Evolutionary conservation across 768 basidiomycete genomes (phyloP), one percentile per base, ranked within the genome.

Genomic region (Lactarius sp.): DNA sequence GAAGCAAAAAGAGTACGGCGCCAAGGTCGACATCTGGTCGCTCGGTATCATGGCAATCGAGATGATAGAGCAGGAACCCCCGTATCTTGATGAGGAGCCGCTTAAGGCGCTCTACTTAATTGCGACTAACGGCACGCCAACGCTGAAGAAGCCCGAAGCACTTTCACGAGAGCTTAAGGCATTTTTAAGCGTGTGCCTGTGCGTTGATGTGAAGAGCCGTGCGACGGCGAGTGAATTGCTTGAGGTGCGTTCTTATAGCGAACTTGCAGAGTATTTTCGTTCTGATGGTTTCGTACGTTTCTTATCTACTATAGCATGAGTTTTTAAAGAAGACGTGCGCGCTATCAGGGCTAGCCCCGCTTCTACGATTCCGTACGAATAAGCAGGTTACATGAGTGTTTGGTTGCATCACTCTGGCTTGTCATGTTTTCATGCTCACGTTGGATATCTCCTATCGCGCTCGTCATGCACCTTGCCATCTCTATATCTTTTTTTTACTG

Each of bases 31-130:
- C 70, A 93, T 97, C 56, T 97, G 94, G 94, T 94, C 92, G 13
- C 82, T 97, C 9, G 94, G 94, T 5, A 97, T 98, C 76, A 95
- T 97, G 94, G 94, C 94, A 5, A 98, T 98, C 65, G 93, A 98
- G 80, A 98, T 98, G 95, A 95, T 98, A 67, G 94, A 98, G 75
- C 94, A 93, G 70, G 94, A 97, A 75, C 94, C 94, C 2, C 94
- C 94, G 6, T 96, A 97, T 73, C 79, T 98, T 46, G 93, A 96
- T 68, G 94, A 98, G 72, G 94, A 98, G 70, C 94, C 94, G 0
- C 79, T 96, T 64, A 92, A 95, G 77, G 94, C 95, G 20, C 76
- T 98, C 52, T 97, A 98, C 75, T 77, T 97, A 65, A 97, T 98
- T 70, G 97, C 96, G 41, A 99, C 96, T 49, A 98, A 98, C 71